Base-by-base conservation (phyloP, 129 eudicot genomes). In the Calendula officinalis region DNA sequence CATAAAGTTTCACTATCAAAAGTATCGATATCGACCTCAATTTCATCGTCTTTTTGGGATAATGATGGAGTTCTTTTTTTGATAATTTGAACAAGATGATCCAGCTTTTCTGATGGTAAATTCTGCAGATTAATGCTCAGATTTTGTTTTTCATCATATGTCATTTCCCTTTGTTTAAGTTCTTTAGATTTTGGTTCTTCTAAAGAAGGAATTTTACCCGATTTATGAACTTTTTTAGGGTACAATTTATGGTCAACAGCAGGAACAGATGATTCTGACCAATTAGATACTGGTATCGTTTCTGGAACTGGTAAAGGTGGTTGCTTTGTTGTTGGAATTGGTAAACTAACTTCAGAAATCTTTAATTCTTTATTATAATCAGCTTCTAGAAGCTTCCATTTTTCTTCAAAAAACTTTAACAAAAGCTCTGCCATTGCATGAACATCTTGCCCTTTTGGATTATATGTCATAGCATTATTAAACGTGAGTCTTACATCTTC, bases 21-120 rank as follows among this genome's bases (percentile, higher is more conserved):
- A 76, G 81, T 84, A 69, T 91, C 94, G 51, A 91, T 91, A 55
- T 91, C 97, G 72, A 91, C 94, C 78, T 91, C 97, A 70, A 91
- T 91, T 74, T 91, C 98, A 76, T 91, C 90, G 63, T 87, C 98
- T 38, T 87, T 63, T 61, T 87, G 90, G 35, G 86, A 77, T 39
- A 91, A 80, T 3, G 90, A 84, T 0, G 90, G 76, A 65, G 71
- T 84, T 61, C 98, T 75, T 70, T 91, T 91, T 78, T 75, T 84
- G 62, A 91, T 91, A 14, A 91, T 91, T 64, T 82, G 81, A 40
- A 91, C 90, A 71, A 91, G 85, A 34, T 60, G 62, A 53, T 87
- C 96, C 62, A 91, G 84, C 80, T 91, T 82, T 67, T 84, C 98
- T 47, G 94, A 79, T 42, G 98, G 98, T 49, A 91, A 75, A 78